A percentile compares a stretch with the other conserved stretches of the same genome.
Evolutionary conservation across 306 rosid genomes (phyloP).

Genomic region (Cicer judaicum): DNA sequence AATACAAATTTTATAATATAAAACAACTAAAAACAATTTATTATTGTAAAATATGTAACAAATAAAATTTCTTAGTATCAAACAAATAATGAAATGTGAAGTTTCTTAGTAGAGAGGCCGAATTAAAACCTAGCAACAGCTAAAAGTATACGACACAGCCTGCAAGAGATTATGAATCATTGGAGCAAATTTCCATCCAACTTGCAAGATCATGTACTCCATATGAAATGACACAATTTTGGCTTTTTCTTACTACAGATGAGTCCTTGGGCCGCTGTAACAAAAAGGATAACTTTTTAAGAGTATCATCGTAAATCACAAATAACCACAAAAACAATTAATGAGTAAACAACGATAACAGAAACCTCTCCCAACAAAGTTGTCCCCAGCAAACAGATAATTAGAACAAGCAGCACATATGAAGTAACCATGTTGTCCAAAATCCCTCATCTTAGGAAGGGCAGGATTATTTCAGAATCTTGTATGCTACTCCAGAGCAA

Average conservation of each 20-base stretch:
- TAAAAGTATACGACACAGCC: not conserved
- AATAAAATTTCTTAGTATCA: not conserved
- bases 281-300: not conserved
- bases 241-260: not conserved
- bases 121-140: not conserved
- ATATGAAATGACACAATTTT: not conserved
- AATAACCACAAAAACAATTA: no score
- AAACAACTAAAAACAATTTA: no score
- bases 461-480: no score
- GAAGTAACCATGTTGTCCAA: no score
- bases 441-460: no score
- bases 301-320: not conserved
- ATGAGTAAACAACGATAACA: no score
- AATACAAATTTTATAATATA: no score
- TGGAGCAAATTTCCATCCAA: not conserved
- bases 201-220: not conserved
- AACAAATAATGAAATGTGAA: not conserved
- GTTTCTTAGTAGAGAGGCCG: not conserved
- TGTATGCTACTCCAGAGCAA: no score
- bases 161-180: not conserved
- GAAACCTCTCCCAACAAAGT: no score
- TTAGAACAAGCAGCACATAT: no score
- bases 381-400: no score
- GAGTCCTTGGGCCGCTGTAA: not conserved
- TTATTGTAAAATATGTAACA: no score